These are phyloP conservation scores for Penicillium coprophilum DNA, from an alignment of 495 filamentous ascomycete species.

Conservation along the genomic window DNA sequence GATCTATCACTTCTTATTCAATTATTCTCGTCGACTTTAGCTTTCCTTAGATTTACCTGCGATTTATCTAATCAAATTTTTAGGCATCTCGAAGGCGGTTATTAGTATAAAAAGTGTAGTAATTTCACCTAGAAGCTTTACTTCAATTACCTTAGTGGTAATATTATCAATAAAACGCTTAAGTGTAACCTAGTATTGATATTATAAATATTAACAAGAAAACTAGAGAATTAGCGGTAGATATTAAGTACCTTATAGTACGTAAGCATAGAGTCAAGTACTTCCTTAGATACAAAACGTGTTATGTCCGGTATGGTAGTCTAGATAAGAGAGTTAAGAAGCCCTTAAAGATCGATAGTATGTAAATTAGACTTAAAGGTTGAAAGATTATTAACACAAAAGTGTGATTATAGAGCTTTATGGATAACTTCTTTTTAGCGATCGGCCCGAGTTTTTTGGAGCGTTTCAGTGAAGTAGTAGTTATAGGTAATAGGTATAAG, in stretches of 20 bases:
- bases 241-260: constrained; percentile 34
- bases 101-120: constrained; percentile 28
- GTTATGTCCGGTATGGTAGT: constrained; percentile 23
- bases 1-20: constrained; percentile 52
- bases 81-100: constrained; percentile 38
- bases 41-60: constrained; percentile 57
- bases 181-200: constrained; percentile 52
- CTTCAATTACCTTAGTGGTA: constrained; percentile 55
- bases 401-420: constrained; percentile 16
- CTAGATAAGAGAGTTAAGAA: constrained; percentile 17
- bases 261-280: constrained; percentile 30
- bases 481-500: constrained; percentile 54
- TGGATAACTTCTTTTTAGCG: constrained; percentile 15
- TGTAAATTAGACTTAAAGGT: constrained; percentile 6
- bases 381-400: constrained; percentile 16
- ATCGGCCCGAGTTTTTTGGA: constrained; percentile 41
- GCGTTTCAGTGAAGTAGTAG: constrained; percentile 50
- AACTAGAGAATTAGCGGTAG: constrained; percentile 1
- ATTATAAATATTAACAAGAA: constrained; percentile 5
- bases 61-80: constrained; percentile 44
- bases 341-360: constrained; percentile 15
- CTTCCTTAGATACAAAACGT: constrained; percentile 27
- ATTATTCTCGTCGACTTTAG: constrained; percentile 45
- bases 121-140: constrained; percentile 42
- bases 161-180: constrained; percentile 62